Evolutionary conservation across 768 basidiomycete genomes (phyloP), one percentile per base, ranked within the genome.

Genomic region (Lyophyllum decastes): DNA sequence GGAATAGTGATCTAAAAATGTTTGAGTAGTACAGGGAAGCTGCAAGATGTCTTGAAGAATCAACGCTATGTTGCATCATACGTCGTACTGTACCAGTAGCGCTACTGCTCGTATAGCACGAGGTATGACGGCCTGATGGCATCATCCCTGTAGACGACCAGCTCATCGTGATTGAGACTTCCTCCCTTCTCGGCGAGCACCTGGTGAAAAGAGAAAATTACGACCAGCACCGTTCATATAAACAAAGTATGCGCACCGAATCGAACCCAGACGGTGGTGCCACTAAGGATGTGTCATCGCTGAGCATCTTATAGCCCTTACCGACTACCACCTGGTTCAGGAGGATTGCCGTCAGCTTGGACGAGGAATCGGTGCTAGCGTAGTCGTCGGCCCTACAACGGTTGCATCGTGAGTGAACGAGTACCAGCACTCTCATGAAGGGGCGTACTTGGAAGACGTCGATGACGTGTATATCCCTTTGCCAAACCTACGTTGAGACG

Each of bases 251-350:
- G 78, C 84, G 38, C 49, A 88, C 88, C 40, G 87, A 88, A 66
- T 89, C 87, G 61, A 80, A 88, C 5, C 87, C 87, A 47, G 78
- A 52, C 34, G 88, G 88, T 22, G 88, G 82, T 0, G 82, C 69
- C 0, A 82, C 85, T 38, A 90, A 63, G 3, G 69, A 72, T 4
- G 82, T 77, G 60, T 78, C 82, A 61, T 88, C 84, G 17, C 82
- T 79, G 26, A 79, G 76, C 73, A 88, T 73, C 69, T 89, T 90
- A 63, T 79, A 83, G 4, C 86, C 87, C 63, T 83, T 86, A 22
- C 88, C 88, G 25, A 88, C 87, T 14, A 89, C 74, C 21, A 90
- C 88, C 64, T 89, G 89, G 71, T 88, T 89, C 52, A 90, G 71
- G 19, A 90, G 76, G 38, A 90, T 86, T 0, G 84, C 84, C 62